A percentile compares a stretch with the other conserved stretches of the same genome.
Conservation (phyloP, 345 rosid species). For the Clarkia xantiana region DNA sequence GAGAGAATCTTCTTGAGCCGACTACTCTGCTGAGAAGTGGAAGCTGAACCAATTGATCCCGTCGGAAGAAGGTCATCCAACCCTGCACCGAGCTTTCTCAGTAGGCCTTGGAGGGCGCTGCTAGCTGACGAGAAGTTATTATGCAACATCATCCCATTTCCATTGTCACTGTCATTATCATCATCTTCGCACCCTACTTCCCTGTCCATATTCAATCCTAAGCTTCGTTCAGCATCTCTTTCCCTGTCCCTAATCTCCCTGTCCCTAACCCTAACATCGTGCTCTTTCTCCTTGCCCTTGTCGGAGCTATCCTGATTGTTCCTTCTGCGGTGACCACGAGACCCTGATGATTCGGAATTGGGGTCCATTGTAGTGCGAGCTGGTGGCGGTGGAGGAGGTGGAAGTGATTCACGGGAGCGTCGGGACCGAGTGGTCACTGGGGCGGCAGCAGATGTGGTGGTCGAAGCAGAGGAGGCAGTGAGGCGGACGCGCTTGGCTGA, state of each 20-base stretch:
- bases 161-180: conserved; percentile 80
- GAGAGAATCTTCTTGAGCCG: conserved; percentile 84
- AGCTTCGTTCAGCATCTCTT: conserved; percentile 15
- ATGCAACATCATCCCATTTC: conserved; percentile 62
- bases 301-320: conserved; percentile 28
- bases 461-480: conserved; percentile 20
- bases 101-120: conserved; percentile 83
- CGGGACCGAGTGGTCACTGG: conserved; percentile 1
- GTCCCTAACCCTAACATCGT: conserved; percentile 46
- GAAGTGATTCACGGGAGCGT: conserved; percentile 8
- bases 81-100: conserved; percentile 95
- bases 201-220: conserved; percentile 52
- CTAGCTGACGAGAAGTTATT: conserved; percentile 79
- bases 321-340: conserved; percentile 57
- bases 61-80: conserved; percentile 87
- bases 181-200: conserved; percentile 51
- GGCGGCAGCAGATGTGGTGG: conserved; percentile 11
- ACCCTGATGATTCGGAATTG: conserved; percentile 54
- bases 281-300: conserved; percentile 95
- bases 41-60: conserved; percentile 60
- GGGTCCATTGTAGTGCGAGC: conserved; percentile 55
- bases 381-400: conserved; percentile 13
- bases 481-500: conserved; percentile 63
- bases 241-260: conserved; percentile 26
- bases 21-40: conserved; percentile 72